These are phyloP conservation scores for Galerina marginata DNA, from an alignment of 768 basidiomycete species.

Conservation along the genomic window DNA sequence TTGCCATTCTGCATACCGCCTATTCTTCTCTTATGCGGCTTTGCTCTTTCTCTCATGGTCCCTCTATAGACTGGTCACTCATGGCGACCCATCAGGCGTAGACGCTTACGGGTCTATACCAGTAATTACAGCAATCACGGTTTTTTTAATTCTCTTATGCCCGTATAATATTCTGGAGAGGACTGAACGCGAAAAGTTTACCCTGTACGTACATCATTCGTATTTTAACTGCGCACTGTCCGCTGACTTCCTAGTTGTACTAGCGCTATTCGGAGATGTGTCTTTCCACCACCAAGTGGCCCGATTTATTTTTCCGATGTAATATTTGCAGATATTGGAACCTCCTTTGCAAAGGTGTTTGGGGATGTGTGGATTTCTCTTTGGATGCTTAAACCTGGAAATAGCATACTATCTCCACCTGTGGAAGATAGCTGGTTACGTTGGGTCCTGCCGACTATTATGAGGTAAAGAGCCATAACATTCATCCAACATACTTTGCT, in stretches of 20 bases:
- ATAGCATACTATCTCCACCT: slow-evolving; percentile 72
- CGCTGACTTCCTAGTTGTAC: slow-evolving; percentile 4
- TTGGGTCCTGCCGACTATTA: slow-evolving; percentile 83
- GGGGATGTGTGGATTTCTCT: slow-evolving; percentile 92
- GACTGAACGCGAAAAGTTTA: slow-evolving; percentile 76
- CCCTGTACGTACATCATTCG: slow-evolving; percentile 61
- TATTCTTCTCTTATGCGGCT: slow-evolving; percentile 62
- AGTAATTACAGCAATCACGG: slow-evolving; percentile 63
- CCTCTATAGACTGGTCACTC: slow-evolving; percentile 64
- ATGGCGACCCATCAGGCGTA: slow-evolving; percentile 60
- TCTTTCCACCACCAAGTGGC: slow-evolving; percentile 62
- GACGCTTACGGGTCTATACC: slow-evolving; percentile 83
- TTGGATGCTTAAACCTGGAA: slow-evolving; percentile 86
- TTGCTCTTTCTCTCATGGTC: slow-evolving; percentile 75
- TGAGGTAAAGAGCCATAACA: slow-evolving; percentile 65
- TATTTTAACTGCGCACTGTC: background rate
- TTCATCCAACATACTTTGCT: background rate
- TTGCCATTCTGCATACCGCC: slow-evolving; percentile 68
- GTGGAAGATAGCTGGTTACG: slow-evolving; percentile 64
- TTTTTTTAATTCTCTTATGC: slow-evolving; percentile 61
- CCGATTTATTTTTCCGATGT: slow-evolving; percentile 90
- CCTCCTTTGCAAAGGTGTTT: slow-evolving; percentile 95
- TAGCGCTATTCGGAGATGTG: slow-evolving; percentile 78
- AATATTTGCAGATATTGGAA: slow-evolving; percentile 93
- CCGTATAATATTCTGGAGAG: slow-evolving; percentile 74